Base-by-base conservation (phyloP, 1,139 yeast genomes). In the Diutina rugosa region DNA sequence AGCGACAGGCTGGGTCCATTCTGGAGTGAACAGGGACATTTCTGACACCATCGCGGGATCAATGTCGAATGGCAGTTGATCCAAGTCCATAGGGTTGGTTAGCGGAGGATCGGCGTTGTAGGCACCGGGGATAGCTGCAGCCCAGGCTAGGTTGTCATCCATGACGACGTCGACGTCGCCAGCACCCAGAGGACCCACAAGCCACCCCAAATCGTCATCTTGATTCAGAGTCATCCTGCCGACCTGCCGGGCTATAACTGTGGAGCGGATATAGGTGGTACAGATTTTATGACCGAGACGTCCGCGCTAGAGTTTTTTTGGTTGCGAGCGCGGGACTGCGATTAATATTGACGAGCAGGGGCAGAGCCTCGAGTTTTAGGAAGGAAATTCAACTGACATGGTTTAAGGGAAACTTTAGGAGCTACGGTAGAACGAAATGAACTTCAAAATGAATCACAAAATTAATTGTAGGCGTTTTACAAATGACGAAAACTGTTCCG, bases 11-110 rank as follows among this genome's bases (percentile, higher is more conserved):
- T 18, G n/a, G 44, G 44, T 7, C 51, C 55, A n/a, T 21, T 18
- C 16, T 44, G 46, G 4, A 38, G 51, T 52, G 4, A 56, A 46
- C 6, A 56, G 47, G 30, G 29, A 38, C 2, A 56, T 52, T 28
- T 56, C 58, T 16, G 55, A 51, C 21, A 46, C 53, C 48, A 56
- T 9, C 16, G 56, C 51, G 55, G 55, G 55, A 29, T 71, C 77
- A 21, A 73, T 66, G 2, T 77, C 68, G 57, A 73, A 73, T 9
- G 74, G 77, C 18, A 72, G 68, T 55, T 72, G 75, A 57, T 73
- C 77, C 30, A 73, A 56, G 26, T 73, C 77, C 77, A 73, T 72
- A 12, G 45, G 18, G 46, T 18, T n/a, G 46, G 46, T 6, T n/a
- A 18, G 8, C 41, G 28, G 21, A 8, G 51, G 51, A 29, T 16